phyloP scores from a whole-genome alignment of 805 yeast species.

The Peterozyma toletana region DNA sequence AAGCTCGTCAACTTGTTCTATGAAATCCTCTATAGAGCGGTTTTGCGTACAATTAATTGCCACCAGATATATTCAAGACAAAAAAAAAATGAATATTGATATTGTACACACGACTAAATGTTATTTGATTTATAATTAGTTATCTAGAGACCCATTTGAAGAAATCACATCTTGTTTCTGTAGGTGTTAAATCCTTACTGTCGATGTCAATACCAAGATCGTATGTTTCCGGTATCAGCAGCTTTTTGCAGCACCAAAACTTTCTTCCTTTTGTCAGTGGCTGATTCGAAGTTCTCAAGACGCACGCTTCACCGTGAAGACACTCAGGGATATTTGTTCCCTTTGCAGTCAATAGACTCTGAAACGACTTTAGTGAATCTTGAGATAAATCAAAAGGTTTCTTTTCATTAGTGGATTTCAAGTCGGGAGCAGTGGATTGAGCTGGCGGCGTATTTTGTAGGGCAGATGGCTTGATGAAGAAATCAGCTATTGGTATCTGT shows the following conservation, averaged over 20 bases:
- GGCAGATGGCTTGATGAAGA: slow-evolving; percentile 13
- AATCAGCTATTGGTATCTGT: slow-evolving; percentile 16
- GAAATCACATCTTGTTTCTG: slow-evolving; percentile 38
- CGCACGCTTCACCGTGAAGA: slow-evolving; percentile 38
- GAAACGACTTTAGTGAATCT: no score
- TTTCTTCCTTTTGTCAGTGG: slow-evolving; percentile 31
- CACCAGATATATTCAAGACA: background rate
- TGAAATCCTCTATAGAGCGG: no score
- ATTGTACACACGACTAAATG: slow-evolving; percentile 4
- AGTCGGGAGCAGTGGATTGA: no score
- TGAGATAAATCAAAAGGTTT: no score
- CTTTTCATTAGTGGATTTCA: background rate
- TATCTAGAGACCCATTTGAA: slow-evolving; percentile 41
- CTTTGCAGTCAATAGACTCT: no score
- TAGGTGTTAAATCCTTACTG: slow-evolving; percentile 7
- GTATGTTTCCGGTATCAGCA: slow-evolving; percentile 19
- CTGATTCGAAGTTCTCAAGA: slow-evolving; percentile 37
- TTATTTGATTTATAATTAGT: no score
- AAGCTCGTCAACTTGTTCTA: no score
- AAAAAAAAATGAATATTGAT: background rate
- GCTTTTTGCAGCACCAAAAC: slow-evolving; percentile 47
- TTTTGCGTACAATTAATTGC: background rate
- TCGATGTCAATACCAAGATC: slow-evolving; percentile 3
- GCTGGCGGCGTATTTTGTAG: background rate
- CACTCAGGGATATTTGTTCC: slow-evolving; percentile 29